Percentiles rank a stretch among this genome's conserved stretches.
Conservation (phyloP, 225 moss, liverwort and hornwort genomes). For the Pseudisothecium myosuroides region DNA sequence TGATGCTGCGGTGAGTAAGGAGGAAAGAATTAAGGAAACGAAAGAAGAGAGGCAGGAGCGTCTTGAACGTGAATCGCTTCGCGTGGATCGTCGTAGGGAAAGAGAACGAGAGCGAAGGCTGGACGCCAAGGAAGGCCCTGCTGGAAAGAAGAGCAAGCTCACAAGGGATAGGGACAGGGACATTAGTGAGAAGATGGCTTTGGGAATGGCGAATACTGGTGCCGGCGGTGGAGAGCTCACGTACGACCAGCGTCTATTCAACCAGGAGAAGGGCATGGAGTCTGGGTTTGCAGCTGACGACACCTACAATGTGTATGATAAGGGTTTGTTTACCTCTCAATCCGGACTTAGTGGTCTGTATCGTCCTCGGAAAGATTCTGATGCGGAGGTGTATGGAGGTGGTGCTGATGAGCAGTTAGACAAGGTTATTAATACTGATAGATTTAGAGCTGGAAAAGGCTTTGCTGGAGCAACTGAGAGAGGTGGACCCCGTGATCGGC, state of each 20-base stretch:
- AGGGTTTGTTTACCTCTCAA: slow-evolving; percentile 67
- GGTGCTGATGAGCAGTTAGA: slow-evolving; percentile 57
- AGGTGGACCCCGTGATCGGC: slow-evolving; percentile 40
- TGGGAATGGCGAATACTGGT: slow-evolving; percentile 75
- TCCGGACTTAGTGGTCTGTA: slow-evolving; percentile 62
- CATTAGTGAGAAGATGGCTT: slow-evolving; percentile 81
- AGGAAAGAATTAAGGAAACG: slow-evolving; percentile 67
- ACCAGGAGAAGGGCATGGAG: slow-evolving; percentile 92
- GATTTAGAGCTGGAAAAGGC: slow-evolving; percentile 75
- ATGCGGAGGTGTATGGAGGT: slow-evolving; percentile 67
- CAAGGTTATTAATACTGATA: slow-evolving; percentile 53
- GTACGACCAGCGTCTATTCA: slow-evolving; percentile 77
- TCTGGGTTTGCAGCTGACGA: slow-evolving; percentile 86
- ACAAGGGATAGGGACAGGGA: slow-evolving; percentile 86
- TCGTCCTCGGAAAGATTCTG: slow-evolving; percentile 62
- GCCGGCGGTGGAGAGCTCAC: slow-evolving; percentile 65
- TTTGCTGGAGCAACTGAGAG: slow-evolving; percentile 70
- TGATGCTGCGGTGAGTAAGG: slow-evolving; percentile 44
- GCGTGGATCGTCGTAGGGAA: slow-evolving; percentile 83
- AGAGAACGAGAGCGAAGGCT: slow-evolving; percentile 74
- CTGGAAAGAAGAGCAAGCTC: slow-evolving; percentile 73
- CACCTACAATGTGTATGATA: slow-evolving; percentile 74
- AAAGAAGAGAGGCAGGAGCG: slow-evolving; percentile 81
- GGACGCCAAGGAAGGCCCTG: slow-evolving; percentile 57
- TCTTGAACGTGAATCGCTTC: slow-evolving; percentile 64